Evolutionary conservation across 192 early-diverging fungal genomes (phyloP).

Genomic region (Paraglomus brasilianum): DNA sequence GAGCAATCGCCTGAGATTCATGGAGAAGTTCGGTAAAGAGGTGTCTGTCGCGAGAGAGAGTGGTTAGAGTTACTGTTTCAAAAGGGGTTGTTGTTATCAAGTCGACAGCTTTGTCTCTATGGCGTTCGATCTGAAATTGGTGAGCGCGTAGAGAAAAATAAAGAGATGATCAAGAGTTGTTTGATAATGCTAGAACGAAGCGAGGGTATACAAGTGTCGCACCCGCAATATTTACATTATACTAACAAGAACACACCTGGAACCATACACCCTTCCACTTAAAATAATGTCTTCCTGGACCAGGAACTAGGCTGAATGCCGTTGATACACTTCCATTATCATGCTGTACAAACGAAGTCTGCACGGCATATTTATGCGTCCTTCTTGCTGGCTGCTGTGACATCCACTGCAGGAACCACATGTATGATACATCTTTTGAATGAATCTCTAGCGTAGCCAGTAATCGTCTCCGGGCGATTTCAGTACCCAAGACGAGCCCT

Average conservation of each 20-base stretch:
- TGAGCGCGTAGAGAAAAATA: neutral
- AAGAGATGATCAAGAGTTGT: slow-evolving; percentile 29
- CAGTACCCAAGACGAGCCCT: slow-evolving; percentile 65
- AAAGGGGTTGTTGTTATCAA: slow-evolving; percentile 89
- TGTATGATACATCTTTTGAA: slow-evolving; percentile 88
- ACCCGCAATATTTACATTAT: no score
- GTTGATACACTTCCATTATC: slow-evolving; percentile 88
- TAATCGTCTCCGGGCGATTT: slow-evolving; percentile 71
- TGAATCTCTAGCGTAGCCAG: slow-evolving; percentile 93
- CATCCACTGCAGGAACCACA: slow-evolving; percentile 96
- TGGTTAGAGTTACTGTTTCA: slow-evolving; percentile 93
- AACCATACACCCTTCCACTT: slow-evolving; percentile 80
- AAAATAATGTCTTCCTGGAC: slow-evolving; percentile 88
- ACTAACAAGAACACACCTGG: no score
- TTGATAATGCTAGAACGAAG: no score
- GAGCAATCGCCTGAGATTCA: slow-evolving; percentile 78
- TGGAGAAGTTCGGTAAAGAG: slow-evolving; percentile 76
- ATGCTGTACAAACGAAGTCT: slow-evolving; percentile 83
- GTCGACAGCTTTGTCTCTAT: slow-evolving; percentile 90
- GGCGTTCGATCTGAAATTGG: slow-evolving; percentile 64
- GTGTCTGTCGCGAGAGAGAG: slow-evolving; percentile 75
- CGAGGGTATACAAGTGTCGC: no score
- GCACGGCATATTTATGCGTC: slow-evolving; percentile 78
- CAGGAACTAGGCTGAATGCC: slow-evolving; percentile 85
- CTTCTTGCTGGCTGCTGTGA: slow-evolving; percentile 51